phyloP scores from a whole-genome alignment of 352 stramenopile species.

The Phytophthora sansomeana region DNA sequence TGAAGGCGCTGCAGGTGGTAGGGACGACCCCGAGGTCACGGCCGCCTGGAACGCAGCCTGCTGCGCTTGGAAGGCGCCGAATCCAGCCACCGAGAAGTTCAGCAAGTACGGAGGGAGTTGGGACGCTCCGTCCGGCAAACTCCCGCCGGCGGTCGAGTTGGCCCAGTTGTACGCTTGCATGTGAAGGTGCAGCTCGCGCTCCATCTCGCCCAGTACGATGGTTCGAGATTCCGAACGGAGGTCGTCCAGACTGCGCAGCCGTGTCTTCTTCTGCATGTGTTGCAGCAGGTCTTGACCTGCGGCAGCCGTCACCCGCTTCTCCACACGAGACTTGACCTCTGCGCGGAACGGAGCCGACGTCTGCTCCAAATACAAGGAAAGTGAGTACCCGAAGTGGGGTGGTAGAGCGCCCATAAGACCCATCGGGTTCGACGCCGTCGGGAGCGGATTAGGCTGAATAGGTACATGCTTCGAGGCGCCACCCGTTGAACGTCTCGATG shows the following conservation, averaged over 20 bases:
- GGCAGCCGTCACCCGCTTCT: conserved; percentile 78
- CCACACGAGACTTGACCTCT: conserved; percentile 75
- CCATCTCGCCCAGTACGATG: conserved; percentile 72
- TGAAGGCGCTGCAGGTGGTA: conserved; percentile 32
- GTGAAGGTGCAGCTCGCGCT: conserved; percentile 75
- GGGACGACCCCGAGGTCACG: conserved; percentile 28
- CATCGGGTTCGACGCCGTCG: conserved; percentile 77
- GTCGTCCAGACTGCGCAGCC: conserved; percentile 74
- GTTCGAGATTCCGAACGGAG: conserved; percentile 69
- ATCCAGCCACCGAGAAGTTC: conserved; percentile 63
- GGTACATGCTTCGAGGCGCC: conserved; percentile 57
- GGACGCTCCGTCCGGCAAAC: conserved; percentile 30
- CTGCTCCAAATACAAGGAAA: conserved; percentile 81
- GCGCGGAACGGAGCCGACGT: conserved; percentile 70
- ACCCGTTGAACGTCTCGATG: conserved; percentile 28
- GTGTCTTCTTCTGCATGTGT: conserved; percentile 89
- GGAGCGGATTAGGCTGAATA: conserved; percentile 84
- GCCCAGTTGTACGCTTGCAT: conserved; percentile 79
- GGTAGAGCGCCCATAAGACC: conserved; percentile 59
- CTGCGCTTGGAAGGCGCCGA: conserved; percentile 67
- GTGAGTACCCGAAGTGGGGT: conserved; percentile 67
- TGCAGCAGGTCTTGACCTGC: conserved; percentile 78
- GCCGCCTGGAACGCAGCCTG: conserved; percentile 56
- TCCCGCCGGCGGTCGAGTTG: conserved; percentile 34
- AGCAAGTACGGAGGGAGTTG: conserved; percentile 65